A percentile compares a stretch with the other conserved stretches of the same genome.
phyloP scores from a whole-genome alignment of 2,329 filamentous ascomycete species.

The Aspergillus fumigatiaffinis region DNA sequence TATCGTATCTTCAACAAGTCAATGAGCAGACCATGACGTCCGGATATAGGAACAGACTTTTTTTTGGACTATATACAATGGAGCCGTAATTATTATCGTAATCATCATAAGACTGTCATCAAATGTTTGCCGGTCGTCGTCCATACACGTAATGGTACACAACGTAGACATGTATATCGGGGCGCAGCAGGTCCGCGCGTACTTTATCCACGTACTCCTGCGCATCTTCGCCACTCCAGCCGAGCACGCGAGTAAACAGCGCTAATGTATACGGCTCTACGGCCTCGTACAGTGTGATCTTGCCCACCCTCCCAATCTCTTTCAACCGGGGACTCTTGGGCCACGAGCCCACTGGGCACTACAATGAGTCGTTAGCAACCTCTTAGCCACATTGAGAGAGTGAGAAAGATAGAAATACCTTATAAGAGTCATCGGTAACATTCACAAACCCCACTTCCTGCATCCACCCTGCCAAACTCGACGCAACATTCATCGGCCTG shows the following conservation, averaged over 20 bases:
- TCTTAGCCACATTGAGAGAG: not conserved
- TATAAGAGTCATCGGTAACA: constrained; percentile 32
- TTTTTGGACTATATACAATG: not conserved
- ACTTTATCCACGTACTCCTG: constrained; percentile 27
- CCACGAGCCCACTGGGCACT: constrained; percentile 35
- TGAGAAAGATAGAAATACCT: constrained; percentile 18
- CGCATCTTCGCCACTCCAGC: constrained; percentile 29
- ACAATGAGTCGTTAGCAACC: constrained; percentile 4
- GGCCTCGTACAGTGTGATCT: constrained; percentile 26
- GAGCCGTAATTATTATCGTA: not conserved
- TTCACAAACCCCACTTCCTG: constrained; percentile 29
- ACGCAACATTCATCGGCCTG: constrained; percentile 33
- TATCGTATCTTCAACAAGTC: not conserved
- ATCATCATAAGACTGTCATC: constrained; percentile 10
- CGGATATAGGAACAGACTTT: not conserved
- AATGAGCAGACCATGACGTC: constrained; percentile 1
- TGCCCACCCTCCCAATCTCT: constrained; percentile 32
- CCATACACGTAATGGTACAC: constrained; percentile 31
- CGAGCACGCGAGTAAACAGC: constrained; percentile 36
- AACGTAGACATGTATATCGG: constrained; percentile 26
- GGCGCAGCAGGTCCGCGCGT: constrained; percentile 22
- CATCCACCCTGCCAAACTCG: constrained; percentile 25
- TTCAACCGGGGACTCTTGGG: constrained; percentile 31
- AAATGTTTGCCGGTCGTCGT: constrained; percentile 23
- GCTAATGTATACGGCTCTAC: constrained; percentile 38